These are phyloP conservation scores for Penicillium crystallinum DNA, from an alignment of 495 filamentous ascomycete species.

Conservation along the genomic window DNA sequence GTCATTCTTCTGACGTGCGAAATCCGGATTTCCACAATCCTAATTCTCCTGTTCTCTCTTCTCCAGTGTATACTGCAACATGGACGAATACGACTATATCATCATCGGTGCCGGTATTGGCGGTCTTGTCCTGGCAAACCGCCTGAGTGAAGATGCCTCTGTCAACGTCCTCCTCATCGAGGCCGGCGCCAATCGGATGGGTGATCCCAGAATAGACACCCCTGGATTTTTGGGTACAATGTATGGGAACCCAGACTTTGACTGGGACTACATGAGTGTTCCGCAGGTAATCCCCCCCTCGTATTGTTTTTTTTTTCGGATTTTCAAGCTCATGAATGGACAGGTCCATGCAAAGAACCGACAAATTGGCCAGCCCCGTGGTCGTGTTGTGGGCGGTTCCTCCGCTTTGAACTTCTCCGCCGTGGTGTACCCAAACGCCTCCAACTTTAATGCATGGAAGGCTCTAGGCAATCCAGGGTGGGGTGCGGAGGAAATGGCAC, in stretches of 20 bases:
- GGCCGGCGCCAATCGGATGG: constrained; percentile 41
- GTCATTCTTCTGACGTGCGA: neutral
- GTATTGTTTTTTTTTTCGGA: too few species aligned
- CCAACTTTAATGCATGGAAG: constrained; percentile 44
- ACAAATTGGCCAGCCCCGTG: constrained; percentile 33
- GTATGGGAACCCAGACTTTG: constrained; percentile 46
- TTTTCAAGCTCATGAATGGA: neutral
- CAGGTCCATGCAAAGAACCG: constrained; percentile 19
- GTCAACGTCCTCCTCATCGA: constrained; percentile 48
- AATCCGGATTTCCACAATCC: neutral
- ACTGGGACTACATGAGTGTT: constrained; percentile 50
- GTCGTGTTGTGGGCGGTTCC: constrained; percentile 52
- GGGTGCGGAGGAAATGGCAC: constrained; percentile 41
- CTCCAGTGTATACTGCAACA: neutral
- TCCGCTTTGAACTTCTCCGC: constrained; percentile 44
- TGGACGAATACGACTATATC: constrained; percentile 29
- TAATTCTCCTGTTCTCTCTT: neutral
- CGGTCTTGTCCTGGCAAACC: constrained; percentile 44
- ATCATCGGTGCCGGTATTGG: constrained; percentile 42
- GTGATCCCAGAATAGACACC: constrained; percentile 38
- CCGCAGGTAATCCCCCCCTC: constrained; percentile 38
- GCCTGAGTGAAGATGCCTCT: constrained; percentile 38
- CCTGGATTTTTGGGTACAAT: constrained; percentile 38
- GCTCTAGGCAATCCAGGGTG: constrained; percentile 48
- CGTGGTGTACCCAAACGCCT: constrained; percentile 22